Evolutionary conservation across 768 basidiomycete genomes (phyloP), one percentile per base, ranked within the genome.

Genomic region (Podaxis rugospora): DNA sequence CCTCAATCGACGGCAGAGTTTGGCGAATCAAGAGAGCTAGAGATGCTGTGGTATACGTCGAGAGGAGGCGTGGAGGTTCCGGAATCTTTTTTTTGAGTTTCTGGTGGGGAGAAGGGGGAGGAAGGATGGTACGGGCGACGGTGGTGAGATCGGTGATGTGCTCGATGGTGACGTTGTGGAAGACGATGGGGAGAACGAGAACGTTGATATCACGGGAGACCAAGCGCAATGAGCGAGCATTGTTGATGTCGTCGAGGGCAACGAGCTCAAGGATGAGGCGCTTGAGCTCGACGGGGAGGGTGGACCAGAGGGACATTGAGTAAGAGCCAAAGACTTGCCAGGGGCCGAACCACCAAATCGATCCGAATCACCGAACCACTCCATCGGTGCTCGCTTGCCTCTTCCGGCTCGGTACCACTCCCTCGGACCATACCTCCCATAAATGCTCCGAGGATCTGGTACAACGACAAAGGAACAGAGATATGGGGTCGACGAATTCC

Each of bases 181-280:
- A 77, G 44, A 77, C 62, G 21, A 71, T 57, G 18, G 73, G 75
- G 9, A 76, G 69, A 32, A 75, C 69, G 57, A 74, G 71, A 36
- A 73, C 56, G 59, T 76, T 76, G 4, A 71, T 68, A 57, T 70
- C 68, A 54, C 68, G 69, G 25, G 71, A 75, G 23, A 76, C 66
- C 14, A 75, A 66, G 7, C 75, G 72, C 28, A 76, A 70, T 6
- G 60, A 35, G 18, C 69, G 66, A 36, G 75, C 75, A 47, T 65
- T 64, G 7, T 63, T 50, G 32, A 58, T 35, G 61, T 67, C 67
- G 9, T 59, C 66, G 25, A 66, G 59, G 5, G 75, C 73, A 32
- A 72, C 55, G 55, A 69, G 64, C 10, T 74, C 59, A 4, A 75
- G 53, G 28, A 75, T 73, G 65, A 76, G 73, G 21, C 71, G 66